A percentile compares a stretch with the other conserved stretches of the same genome.
phyloP scores from a whole-genome alignment of 495 filamentous ascomycete species.

The Aeminium ludgeri region DNA sequence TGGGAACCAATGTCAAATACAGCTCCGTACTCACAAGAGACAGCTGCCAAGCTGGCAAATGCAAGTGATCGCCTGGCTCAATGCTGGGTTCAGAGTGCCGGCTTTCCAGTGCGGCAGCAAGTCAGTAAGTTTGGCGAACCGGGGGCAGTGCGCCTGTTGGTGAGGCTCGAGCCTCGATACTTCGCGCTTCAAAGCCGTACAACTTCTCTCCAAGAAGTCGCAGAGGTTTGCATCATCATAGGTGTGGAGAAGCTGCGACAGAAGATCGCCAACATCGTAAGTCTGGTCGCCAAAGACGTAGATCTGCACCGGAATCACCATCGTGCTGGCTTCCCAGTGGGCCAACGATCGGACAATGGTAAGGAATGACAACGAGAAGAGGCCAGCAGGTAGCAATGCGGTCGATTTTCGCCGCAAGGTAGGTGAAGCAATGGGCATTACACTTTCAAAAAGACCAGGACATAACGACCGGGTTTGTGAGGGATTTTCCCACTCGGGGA shows the following conservation, averaged over 20 bases:
- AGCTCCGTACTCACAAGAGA: neutral
- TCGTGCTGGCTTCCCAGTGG: neutral
- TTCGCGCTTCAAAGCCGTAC: neutral
- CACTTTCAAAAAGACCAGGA: too few relatives aligned
- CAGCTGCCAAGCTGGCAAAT: constrained; percentile 1
- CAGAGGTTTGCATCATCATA: neutral
- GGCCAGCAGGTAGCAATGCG: too few relatives aligned
- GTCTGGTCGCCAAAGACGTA: constrained; percentile 8
- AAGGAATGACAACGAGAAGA: too few relatives aligned
- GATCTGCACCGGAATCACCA: neutral
- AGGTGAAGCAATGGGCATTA: neutral
- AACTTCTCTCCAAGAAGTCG: constrained; percentile 3
- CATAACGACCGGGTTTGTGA: too few relatives aligned
- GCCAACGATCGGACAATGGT: neutral
- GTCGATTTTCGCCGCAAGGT: too few relatives aligned
- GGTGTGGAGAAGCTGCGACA: neutral
- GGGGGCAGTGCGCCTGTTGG: constrained; percentile 1
- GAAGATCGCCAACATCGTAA: neutral
- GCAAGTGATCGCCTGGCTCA: constrained; percentile 2
- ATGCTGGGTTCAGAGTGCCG: constrained; percentile 3
- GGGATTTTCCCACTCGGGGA: too few relatives aligned
- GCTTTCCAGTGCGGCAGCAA: constrained; percentile 1
- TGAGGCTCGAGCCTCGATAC: neutral
- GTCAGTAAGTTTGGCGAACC: neutral
- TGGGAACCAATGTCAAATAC: neutral